These are phyloP conservation scores for Lolium multiflorum DNA, from an alignment of 176 grass and related monocot genomes.

Conservation along the genomic window DNA sequence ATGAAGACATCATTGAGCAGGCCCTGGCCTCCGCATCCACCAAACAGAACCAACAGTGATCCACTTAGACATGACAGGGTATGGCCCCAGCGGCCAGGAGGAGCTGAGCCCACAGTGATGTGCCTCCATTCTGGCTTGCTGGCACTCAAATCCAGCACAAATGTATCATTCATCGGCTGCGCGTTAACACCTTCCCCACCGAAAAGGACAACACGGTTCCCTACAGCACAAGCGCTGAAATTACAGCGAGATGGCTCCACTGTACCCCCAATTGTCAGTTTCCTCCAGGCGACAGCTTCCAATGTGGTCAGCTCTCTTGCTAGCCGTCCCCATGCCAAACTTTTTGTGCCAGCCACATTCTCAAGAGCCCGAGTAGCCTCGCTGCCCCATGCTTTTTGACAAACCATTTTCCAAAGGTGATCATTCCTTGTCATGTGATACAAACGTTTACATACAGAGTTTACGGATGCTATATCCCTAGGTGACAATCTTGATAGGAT, in stretches of 20 bases:
- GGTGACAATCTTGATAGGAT: conserved; percentile 81
- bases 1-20: conserved; percentile 96
- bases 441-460: conserved; percentile 77
- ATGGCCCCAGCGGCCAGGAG: conserved; percentile 96
- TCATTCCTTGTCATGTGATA: conserved; percentile 89
- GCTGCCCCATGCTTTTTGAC: conserved; percentile 89
- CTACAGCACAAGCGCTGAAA: conserved; percentile 94
- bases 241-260: conserved; percentile 96
- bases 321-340: conserved; percentile 78
- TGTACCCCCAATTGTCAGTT: conserved; percentile 74
- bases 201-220: conserved; percentile 92
- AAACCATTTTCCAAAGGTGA: conserved; percentile 96
- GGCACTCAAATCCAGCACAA: conserved; percentile 89
- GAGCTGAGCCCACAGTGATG: conserved; percentile 76
- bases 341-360: conserved; percentile 77
- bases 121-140: conserved; percentile 96
- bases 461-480: conserved; percentile 89
- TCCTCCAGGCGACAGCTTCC: conserved; percentile 85
- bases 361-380: conserved; percentile 74
- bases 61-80: conserved; percentile 87
- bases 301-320: conserved; percentile 86
- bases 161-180: conserved; percentile 97
- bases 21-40: conserved; percentile 82
- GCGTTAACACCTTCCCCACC: conserved; percentile 96
- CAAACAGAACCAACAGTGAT: conserved; percentile 85